Evolutionary conservation across 192 early-diverging fungal genomes (phyloP), one percentile per base, ranked within the genome.

Genomic region (Entomortierella chlamydospora): DNA sequence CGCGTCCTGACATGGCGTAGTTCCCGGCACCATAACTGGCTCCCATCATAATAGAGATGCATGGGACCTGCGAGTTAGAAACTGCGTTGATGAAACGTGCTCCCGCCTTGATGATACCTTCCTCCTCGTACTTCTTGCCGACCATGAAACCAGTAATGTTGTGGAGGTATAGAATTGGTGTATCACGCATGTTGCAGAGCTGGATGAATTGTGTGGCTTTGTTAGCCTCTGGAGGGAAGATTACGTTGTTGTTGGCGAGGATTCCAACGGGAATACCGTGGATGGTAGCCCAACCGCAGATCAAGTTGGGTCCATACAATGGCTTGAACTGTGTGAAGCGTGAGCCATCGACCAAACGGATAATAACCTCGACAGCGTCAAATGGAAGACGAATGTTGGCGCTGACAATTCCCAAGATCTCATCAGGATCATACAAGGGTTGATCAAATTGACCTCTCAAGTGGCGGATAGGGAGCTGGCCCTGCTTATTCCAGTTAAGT

Each of bases 81-180:
- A 91, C 88, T 9, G 90, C 90, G 66, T 90, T 91, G 77, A 91
- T 89, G 50, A 91, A 90, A 7, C 86, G 84, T 1, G 87, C 66
- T 31, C 90, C 90, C 25, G 90, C 90, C 77, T 91, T 91, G 64
- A 91, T 87, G 41, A 91, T 91, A 22, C 90, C 90, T 22, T 87
- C 84, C 81, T 92, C 90, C 65, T 92, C 90, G 51, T 85, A 88
- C 59, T 83, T 72, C 51, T 87, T 86, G 39, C 90, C 90, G 18
- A 91, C 90, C 90, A 91, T 91, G 57, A 91, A 91, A 42, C 90
- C 90, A 10, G 90, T 91, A 57, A 90, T 91, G 62, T 91, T 91
- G 58, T 89, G 88, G 22, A 91, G 69, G 55, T 88, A 91, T 7
- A 91, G 18, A 22, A 91, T 64, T 12, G 90, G 89, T 2, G 85